Percentiles rank a stretch among this genome's conserved stretches.
Evolutionary conservation across 305 asterid genomes (phyloP).

Genomic region (Fraxinus platypoda): DNA sequence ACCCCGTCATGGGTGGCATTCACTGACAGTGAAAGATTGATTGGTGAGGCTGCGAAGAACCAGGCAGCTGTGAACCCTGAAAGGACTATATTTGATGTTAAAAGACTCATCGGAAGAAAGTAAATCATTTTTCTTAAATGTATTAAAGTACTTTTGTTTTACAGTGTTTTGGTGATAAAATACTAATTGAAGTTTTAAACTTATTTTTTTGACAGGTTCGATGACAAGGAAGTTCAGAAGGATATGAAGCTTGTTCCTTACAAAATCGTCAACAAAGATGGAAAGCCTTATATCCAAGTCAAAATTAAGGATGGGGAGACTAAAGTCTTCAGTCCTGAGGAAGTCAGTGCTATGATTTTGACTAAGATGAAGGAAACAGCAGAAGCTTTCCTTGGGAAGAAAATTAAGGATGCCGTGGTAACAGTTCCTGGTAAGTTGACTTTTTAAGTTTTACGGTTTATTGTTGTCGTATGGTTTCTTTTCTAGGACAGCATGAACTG

Average conservation of each 20-base stretch:
- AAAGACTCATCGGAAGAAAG: conserved; percentile 58
- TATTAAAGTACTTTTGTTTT: not conserved
- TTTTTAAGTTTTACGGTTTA: not conserved
- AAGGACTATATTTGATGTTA: conserved; percentile 53
- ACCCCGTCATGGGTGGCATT: conserved; percentile 59
- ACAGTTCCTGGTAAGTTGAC: conserved; percentile 46
- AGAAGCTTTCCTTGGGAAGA: conserved; percentile 52
- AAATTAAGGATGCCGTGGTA: conserved; percentile 47
- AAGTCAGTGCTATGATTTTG: conserved; percentile 48
- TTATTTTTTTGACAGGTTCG: conserved; percentile 35
- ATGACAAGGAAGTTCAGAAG: conserved; percentile 51
- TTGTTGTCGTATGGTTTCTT: not conserved
- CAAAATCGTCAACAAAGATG: conserved; percentile 51
- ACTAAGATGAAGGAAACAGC: conserved; percentile 54
- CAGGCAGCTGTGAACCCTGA: conserved; percentile 49
- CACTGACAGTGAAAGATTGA: conserved; percentile 44
- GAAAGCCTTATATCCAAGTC: conserved; percentile 51
- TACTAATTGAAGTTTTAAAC: not conserved
- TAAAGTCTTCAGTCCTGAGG: conserved; percentile 53
- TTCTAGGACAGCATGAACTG: conserved; percentile 6
- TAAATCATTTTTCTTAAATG: conserved; percentile 12
- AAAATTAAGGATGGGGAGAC: conserved; percentile 42
- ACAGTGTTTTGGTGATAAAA: not conserved
- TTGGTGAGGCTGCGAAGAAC: conserved; percentile 60
- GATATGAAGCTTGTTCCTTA: conserved; percentile 50